Percentiles rank a stretch among this genome's conserved stretches.
These are phyloP conservation scores for Calocybe indica DNA, from an alignment of 768 basidiomycete genomes.

Conservation along the genomic window DNA sequence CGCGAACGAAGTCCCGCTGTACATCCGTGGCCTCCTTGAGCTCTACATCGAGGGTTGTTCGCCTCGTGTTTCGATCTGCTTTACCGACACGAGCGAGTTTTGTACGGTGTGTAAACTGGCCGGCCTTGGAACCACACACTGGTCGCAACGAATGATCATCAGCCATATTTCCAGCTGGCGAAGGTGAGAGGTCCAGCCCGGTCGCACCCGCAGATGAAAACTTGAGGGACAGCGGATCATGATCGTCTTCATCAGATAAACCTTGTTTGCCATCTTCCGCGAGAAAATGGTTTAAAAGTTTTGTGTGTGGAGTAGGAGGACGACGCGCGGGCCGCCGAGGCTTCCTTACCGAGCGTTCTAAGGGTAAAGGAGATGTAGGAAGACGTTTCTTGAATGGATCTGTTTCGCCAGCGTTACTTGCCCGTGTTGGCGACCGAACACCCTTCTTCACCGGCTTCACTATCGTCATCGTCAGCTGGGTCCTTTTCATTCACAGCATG, in stretches of 20 bases:
- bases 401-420: conserved; percentile 7
- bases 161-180: no score
- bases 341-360: conserved; percentile 43
- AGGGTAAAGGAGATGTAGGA: conserved; percentile 61
- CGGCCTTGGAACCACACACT: no score
- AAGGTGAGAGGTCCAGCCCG: no score
- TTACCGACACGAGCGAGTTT: no score
- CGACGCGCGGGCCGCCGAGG: conserved; percentile 53
- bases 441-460: no score
- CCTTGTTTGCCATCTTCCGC: not conserved
- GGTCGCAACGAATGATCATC: no score
- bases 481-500: no score
- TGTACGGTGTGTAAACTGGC: no score
- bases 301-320: conserved; percentile 9
- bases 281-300: no score
- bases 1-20: conserved; percentile 22
- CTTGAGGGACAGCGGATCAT: conserved; percentile 29
- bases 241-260: conserved; percentile 21
- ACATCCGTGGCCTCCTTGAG: conserved; percentile 36
- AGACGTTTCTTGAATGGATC: conserved; percentile 54
- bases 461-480: no score
- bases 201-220: conserved; percentile 11
- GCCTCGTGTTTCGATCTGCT: conserved; percentile 8
- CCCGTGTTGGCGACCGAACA: no score
- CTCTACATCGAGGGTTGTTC: conserved; percentile 66